These are phyloP conservation scores for Pilaira anomala DNA, from an alignment of 192 early-diverging fungal species.

Conservation along the genomic window DNA sequence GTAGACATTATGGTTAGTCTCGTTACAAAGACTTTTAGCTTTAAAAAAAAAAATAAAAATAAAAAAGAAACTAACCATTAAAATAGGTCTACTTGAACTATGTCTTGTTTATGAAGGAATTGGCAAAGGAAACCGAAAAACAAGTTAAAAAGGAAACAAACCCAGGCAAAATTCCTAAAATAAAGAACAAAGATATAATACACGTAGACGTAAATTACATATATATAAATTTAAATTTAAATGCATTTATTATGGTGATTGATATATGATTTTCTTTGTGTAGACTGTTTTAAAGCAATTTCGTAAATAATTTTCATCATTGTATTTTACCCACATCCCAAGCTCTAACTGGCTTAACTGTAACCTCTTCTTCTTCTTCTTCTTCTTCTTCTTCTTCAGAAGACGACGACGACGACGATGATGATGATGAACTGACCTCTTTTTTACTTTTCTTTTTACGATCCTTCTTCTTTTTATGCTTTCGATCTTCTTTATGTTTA, in stretches of 20 bases:
- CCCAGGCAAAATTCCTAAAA: background rate
- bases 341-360: background rate
- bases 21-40: too few relatives aligned
- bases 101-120: conserved; percentile 1
- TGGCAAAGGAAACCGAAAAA: conserved; percentile 7
- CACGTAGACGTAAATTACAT: background rate
- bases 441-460: conserved; percentile 25
- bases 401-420: background rate
- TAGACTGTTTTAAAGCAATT: conserved; percentile 1
- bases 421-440: background rate
- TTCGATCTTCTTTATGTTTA: conserved; percentile 16
- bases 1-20: too few relatives aligned
- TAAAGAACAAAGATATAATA: background rate
- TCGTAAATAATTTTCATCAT: background rate
- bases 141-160: background rate
- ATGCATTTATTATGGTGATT: background rate
- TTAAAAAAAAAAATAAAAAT: too few relatives aligned
- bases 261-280: background rate
- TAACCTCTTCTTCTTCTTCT: background rate
- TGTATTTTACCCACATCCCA: conserved; percentile 9
- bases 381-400: background rate
- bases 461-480: conserved; percentile 26
- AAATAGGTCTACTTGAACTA: conserved; percentile 18
- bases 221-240: too few relatives aligned
- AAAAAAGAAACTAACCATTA: too few relatives aligned